Evolutionary conservation across 2,329 filamentous ascomycete species (phyloP).

Genomic region (Cladosporium sp.): DNA sequence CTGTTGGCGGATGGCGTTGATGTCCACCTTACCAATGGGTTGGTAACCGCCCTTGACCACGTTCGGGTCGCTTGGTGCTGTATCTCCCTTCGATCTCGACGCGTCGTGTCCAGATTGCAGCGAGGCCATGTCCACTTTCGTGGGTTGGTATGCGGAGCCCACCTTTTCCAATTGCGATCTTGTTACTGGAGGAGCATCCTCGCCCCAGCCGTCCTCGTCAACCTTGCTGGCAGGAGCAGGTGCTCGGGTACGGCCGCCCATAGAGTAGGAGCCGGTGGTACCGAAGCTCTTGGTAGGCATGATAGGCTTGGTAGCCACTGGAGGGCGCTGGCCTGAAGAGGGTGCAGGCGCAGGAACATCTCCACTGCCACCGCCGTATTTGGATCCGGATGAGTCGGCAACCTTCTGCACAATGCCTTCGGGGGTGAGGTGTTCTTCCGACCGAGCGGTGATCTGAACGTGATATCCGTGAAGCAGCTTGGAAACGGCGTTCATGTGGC

Average conservation of each 20-base stretch:
- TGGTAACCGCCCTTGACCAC: conserved; percentile 86
- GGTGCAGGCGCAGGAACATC: conserved; percentile 37
- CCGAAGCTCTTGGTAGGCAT: conserved; percentile 67
- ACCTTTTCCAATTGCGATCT: conserved; percentile 89
- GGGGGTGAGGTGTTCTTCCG: conserved; percentile 81
- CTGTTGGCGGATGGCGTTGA: conserved; percentile 78
- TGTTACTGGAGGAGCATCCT: conserved; percentile 86
- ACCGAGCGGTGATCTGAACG: conserved; percentile 93
- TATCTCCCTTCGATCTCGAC: conserved; percentile 53
- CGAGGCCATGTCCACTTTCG: conserved; percentile 88
- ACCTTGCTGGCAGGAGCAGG: conserved; percentile 51
- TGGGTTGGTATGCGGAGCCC: conserved; percentile 86
- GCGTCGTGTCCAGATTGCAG: conserved; percentile 69
- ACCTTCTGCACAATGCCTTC: conserved; percentile 91
- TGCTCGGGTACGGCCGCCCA: conserved; percentile 56
- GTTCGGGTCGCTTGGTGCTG: conserved; percentile 50
- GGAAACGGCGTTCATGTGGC: conserved; percentile 81
- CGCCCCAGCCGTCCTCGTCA: conserved; percentile 90
- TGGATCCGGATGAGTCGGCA: conserved; percentile 87
- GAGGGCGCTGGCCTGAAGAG: conserved; percentile 59
- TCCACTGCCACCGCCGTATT: conserved; percentile 73
- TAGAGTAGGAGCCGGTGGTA: conserved; percentile 53
- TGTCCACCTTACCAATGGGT: conserved; percentile 95
- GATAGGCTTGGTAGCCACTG: conserved; percentile 84
- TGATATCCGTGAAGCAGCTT: conserved; percentile 96